These are phyloP conservation scores for Aspergillus unguis DNA, from an alignment of 2,329 filamentous ascomycete genomes.

Conservation along the genomic window DNA sequence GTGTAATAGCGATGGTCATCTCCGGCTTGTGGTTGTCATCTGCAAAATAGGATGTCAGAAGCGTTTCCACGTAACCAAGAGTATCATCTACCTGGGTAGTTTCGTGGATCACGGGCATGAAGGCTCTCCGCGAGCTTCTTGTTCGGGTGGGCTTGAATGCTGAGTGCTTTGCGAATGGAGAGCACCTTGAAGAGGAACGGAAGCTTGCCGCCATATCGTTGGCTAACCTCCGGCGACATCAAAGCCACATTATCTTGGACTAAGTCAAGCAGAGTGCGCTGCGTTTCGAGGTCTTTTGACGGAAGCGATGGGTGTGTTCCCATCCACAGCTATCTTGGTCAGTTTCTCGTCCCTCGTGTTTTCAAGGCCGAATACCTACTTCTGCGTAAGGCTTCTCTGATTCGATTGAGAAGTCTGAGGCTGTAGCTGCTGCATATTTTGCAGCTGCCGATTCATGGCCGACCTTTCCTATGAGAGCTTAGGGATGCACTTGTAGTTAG, in stretches of 20 bases:
- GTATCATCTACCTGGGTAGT: slow-evolving; percentile 67
- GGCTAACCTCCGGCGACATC: slow-evolving; percentile 67
- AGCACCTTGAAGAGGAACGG: slow-evolving; percentile 98
- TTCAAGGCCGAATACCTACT: slow-evolving; percentile 45
- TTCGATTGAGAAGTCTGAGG: slow-evolving; percentile 71
- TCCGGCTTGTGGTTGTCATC: slow-evolving; percentile 99
- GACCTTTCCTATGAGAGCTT: slow-evolving; percentile 65
- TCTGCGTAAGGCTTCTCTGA: slow-evolving; percentile 92
- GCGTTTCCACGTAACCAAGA: not conserved
- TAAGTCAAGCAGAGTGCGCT: slow-evolving; percentile 80
- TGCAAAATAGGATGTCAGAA: slow-evolving; percentile 16
- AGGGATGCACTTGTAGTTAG: slow-evolving; percentile 18
- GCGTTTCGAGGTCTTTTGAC: slow-evolving; percentile 80
- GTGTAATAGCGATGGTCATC: slow-evolving; percentile 97
- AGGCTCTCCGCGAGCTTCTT: slow-evolving; percentile 89
- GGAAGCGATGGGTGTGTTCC: slow-evolving; percentile 95
- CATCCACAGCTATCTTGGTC: slow-evolving; percentile 79
- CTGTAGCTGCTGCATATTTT: slow-evolving; percentile 81
- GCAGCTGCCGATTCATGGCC: slow-evolving; percentile 84
- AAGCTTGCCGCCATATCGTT: slow-evolving; percentile 75
- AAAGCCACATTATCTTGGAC: slow-evolving; percentile 82
- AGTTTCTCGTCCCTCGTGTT: slow-evolving; percentile 10
- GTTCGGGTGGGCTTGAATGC: slow-evolving; percentile 95
- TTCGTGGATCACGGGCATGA: slow-evolving; percentile 79
- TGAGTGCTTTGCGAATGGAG: slow-evolving; percentile 91